Evolutionary conservation across 331 rosid genomes (phyloP).

Genomic region (Quercus phellos): DNA sequence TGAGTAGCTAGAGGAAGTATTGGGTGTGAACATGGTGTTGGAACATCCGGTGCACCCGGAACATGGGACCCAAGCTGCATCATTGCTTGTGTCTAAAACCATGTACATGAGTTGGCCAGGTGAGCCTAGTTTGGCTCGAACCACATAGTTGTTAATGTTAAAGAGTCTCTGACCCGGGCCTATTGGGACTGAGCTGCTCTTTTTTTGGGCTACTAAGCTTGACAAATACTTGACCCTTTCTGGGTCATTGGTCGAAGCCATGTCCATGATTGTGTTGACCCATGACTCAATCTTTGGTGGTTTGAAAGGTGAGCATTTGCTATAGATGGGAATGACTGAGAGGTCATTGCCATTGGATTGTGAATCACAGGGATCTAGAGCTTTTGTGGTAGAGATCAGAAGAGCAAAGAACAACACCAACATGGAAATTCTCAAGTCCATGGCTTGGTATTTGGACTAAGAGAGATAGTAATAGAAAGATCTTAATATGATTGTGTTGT

Average conservation of each 20-base stretch:
- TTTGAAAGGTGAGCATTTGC: constrained; percentile 83
- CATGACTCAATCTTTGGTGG: constrained; percentile 54
- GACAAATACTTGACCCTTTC: constrained; percentile 59
- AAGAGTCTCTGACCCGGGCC: constrained; percentile 77
- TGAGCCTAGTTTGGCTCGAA: constrained; percentile 62
- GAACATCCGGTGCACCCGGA: constrained; percentile 73
- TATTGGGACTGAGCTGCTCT: constrained; percentile 46
- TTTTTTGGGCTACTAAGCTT: constrained; percentile 40
- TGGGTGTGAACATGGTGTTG: constrained; percentile 44
- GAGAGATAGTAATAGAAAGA: neutral
- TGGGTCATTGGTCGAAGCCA: constrained; percentile 73
- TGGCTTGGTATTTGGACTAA: constrained; percentile 14
- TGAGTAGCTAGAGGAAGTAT: constrained; percentile 43
- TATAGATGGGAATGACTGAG: constrained; percentile 64
- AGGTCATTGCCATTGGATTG: constrained; percentile 42
- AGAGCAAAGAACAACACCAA: constrained; percentile 23
- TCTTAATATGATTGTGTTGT: neutral
- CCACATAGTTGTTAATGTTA: constrained; percentile 70
- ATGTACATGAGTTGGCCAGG: constrained; percentile 71
- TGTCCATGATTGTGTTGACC: constrained; percentile 47
- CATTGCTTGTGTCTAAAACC: constrained; percentile 85
- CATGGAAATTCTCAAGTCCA: constrained; percentile 30
- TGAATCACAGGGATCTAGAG: constrained; percentile 54
- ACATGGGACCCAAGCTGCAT: constrained; percentile 76
- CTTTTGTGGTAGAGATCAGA: constrained; percentile 16